Conservation (phyloP, 257 asterid species). For the Fraxinus quadrangulata region DNA sequence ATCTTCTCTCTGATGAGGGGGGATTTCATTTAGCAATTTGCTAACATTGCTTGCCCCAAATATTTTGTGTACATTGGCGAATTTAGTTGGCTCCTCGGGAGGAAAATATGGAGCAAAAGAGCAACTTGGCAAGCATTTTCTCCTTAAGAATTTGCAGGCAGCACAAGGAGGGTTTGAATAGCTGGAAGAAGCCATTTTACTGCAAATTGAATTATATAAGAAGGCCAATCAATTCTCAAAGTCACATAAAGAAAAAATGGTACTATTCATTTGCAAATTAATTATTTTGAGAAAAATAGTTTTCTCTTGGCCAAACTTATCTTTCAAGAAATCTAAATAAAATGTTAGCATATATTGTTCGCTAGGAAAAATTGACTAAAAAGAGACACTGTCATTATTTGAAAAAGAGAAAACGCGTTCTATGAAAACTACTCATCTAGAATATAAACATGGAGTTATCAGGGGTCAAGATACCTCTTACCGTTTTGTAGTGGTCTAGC, state of each 20-base stretch:
- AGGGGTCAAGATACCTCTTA: neutral
- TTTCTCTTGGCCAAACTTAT: neutral
- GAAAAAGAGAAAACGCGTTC: neutral
- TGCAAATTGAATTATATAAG: neutral
- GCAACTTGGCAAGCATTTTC: conserved; percentile 72
- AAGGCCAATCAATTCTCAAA: too few relatives aligned
- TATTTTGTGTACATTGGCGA: conserved; percentile 65
- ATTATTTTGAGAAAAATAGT: too few relatives aligned
- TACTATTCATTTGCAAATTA: neutral
- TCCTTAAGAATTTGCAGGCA: conserved; percentile 77
- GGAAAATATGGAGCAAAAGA: conserved; percentile 68
- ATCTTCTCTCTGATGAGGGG: conserved; percentile 68
- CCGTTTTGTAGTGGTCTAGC: neutral
- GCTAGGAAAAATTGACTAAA: too few relatives aligned
- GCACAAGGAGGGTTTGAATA: conserved; percentile 81
- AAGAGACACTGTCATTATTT: too few relatives aligned
- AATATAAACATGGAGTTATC: neutral
- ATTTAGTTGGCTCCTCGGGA: conserved; percentile 76
- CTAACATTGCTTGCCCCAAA: conserved; percentile 84
- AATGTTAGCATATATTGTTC: neutral
- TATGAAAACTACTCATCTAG: neutral
- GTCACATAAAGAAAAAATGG: neutral
- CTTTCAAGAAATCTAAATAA: neutral
- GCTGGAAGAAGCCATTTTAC: conserved; percentile 52
- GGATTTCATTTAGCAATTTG: conserved; percentile 64